A percentile compares a stretch with the other conserved stretches of the same genome.
Conservation (phyloP, 805 yeast genomes). For the Wickerhamia fluorescens region DNA sequence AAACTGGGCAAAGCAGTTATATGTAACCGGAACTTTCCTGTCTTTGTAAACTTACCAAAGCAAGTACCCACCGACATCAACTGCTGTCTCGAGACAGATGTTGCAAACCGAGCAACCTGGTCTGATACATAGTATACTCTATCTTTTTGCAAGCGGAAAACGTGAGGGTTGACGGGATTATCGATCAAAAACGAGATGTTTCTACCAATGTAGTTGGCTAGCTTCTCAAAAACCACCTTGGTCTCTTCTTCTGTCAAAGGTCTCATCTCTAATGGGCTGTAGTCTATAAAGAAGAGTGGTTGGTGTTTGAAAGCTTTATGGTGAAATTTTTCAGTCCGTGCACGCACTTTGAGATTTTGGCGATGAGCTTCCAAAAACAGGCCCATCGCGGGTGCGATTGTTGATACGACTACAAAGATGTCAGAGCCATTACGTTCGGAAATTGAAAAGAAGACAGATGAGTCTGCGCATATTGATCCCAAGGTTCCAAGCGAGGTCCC, state of each 20-base stretch:
- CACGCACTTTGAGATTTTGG: too few relatives aligned
- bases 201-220: conserved; percentile 95
- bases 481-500: too few relatives aligned
- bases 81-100: conserved; percentile 81
- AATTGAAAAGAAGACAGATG: not conserved
- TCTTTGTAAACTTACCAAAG: conserved; percentile 93
- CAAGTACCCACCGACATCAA: conserved; percentile 92
- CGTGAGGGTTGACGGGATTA: conserved; percentile 82
- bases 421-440: conserved; percentile 1
- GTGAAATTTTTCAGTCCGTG: conserved; percentile 1
- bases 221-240: conserved; percentile 88
- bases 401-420: conserved; percentile 1
- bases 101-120: conserved; percentile 75
- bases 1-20: conserved; percentile 82
- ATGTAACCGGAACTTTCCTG: conserved; percentile 93
- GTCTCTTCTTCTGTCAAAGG: conserved; percentile 96
- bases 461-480: too few relatives aligned
- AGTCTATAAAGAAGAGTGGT: not conserved
- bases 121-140: conserved; percentile 91
- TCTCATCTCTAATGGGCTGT: conserved; percentile 56
- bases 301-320: not conserved
- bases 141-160: conserved; percentile 92
- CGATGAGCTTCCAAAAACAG: conserved; percentile 2
- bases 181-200: conserved; percentile 85
- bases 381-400: too few relatives aligned